Conservation (phyloP, 805 yeast genomes). For the Candida broadrunensis region DNA sequence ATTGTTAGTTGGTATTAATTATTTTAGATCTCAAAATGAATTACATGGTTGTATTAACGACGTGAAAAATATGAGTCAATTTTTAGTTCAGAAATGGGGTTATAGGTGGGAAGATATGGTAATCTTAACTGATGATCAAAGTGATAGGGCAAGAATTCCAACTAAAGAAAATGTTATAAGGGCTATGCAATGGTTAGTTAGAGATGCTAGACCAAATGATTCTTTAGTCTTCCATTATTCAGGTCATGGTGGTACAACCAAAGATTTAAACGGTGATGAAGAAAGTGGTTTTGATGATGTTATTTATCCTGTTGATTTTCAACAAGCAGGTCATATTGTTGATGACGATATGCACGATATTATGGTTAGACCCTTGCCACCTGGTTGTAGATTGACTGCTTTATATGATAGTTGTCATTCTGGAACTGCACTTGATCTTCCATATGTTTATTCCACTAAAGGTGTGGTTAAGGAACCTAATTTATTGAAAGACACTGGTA, state of each 20-base stretch:
- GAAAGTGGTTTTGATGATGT: conserved; percentile 35
- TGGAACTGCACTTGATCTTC: conserved; percentile 39
- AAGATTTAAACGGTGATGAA: conserved; percentile 36
- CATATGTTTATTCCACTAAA: conserved; percentile 37
- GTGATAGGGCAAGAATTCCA: conserved; percentile 27
- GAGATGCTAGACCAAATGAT: conserved; percentile 36
- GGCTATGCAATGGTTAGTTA: conserved; percentile 40
- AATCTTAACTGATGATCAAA: conserved; percentile 36
- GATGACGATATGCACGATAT: conserved; percentile 40
- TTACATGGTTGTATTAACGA: conserved; percentile 38
- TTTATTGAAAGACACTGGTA: conserved; percentile 34
- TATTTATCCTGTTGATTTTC: conserved; percentile 36
- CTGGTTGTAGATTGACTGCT: conserved; percentile 37
- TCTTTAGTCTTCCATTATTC: conserved; percentile 38
- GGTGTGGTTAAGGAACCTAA: conserved; percentile 40
- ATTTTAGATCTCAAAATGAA: conserved; percentile 26
- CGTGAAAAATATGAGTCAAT: conserved; percentile 34
- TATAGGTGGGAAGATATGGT: conserved; percentile 37
- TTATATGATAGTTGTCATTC: conserved; percentile 39
- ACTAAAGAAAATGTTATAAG: conserved; percentile 30
- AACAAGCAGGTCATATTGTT: conserved; percentile 28
- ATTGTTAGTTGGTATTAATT: conserved; percentile 34
- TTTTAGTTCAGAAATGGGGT: conserved; percentile 27
- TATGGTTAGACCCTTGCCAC: conserved; percentile 34
- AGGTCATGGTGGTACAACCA: conserved; percentile 39